Base-by-base conservation (phyloP, 1,284 basidiomycete genomes). In the Sparassis latifolia region DNA sequence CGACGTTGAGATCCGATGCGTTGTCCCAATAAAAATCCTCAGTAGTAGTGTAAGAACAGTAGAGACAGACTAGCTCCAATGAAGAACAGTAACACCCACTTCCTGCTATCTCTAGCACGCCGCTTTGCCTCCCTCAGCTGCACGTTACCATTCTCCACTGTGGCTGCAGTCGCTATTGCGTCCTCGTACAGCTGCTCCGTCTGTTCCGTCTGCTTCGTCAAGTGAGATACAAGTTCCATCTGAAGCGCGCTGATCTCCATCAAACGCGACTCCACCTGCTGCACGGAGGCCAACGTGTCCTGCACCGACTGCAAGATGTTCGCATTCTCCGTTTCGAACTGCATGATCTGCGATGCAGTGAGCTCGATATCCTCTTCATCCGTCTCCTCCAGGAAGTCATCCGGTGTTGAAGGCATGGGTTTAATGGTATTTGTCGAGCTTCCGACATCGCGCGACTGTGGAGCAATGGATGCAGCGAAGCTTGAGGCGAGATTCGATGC, bases 211-310 rank as follows among this genome's bases (percentile, higher is more conserved):
- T 97, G 92, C 62, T 78, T 79, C 42, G 88, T 88, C 45, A 97
- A 75, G 65, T 96, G 92, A 12, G 81, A 76, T 50, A 94, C 82
- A 57, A 97, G 77, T 67, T 95, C 89, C 70, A 88, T 86, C 71
- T 97, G 92, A 52, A 97, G 71, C 43, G 88, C 80, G 62, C 89
- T 90, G 62, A 97, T 97, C 64, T 95, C 93, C 73, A 91, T 77
- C 53, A 96, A 69, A 42, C 89, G 82, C 44, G 87, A 81, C 65
- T 96, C 93, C 27, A 93, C 93, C 65, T 88, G 85, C 65, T 93
- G 88, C 46, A 96, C 87, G 4, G 89, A 84, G 57, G 85, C 86
- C 29, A 96, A 73, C 10, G 88, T 89, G 58, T 90, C 82, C 64
- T 94, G 88, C 31, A 91, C 86, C 42, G 79, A 79, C 57, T 84